These are phyloP conservation scores for Solanum pimpinellifolium DNA, from an alignment of 257 asterid genomes.

Conservation along the genomic window DNA sequence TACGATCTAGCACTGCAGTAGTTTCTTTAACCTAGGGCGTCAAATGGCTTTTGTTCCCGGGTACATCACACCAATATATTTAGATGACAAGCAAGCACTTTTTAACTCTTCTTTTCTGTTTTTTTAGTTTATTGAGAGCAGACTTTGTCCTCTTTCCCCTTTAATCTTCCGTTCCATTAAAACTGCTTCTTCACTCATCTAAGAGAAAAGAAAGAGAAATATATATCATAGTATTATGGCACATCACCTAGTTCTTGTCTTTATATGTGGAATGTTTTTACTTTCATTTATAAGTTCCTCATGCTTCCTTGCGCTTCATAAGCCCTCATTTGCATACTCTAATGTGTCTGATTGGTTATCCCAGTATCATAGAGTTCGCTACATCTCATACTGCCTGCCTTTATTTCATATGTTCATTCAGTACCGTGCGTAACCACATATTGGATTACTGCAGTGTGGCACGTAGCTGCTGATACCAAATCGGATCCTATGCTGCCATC, in stretches of 20 bases:
- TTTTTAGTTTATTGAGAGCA: not conserved
- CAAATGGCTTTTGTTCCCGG: not conserved
- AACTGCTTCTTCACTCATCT: not conserved
- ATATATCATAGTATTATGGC: not conserved
- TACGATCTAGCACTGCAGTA: not conserved
- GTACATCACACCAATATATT: not conserved
- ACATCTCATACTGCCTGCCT: not conserved
- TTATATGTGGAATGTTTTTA: not conserved
- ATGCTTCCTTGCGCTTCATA: not conserved
- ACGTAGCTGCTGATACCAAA: not conserved
- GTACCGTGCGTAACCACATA: not conserved
- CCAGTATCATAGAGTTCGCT: not conserved
- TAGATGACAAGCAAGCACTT: not conserved
- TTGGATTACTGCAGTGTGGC: not conserved
- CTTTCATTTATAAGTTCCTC: not conserved
- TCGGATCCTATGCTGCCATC: not conserved
- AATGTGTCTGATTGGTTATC: not conserved
- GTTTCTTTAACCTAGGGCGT: not conserved
- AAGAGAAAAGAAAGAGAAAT: not conserved
- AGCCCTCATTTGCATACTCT: not conserved
- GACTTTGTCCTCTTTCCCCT: not conserved
- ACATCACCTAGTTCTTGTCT: not conserved
- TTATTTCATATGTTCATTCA: not conserved
- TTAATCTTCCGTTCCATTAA: not conserved
- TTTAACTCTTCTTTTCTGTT: not conserved